Percentiles rank a stretch among this genome's conserved stretches.
Conservation (phyloP, 805 yeast species). For the Starmerella apis region DNA sequence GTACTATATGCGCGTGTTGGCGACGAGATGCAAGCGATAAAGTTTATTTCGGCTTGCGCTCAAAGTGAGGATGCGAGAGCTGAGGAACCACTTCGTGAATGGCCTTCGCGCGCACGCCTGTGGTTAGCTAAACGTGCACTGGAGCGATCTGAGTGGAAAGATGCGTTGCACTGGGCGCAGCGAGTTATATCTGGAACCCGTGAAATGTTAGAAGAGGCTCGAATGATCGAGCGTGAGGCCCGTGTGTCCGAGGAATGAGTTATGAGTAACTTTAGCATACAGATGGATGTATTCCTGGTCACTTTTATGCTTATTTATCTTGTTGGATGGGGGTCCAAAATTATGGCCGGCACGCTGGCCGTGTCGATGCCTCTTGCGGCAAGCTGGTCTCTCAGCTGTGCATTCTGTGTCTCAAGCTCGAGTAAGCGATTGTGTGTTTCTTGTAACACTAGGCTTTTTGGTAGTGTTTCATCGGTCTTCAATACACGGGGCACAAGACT, state of each 20-base stretch:
- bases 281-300: no score
- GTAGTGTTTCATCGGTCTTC: constrained; percentile 12
- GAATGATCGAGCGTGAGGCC: constrained; percentile 71
- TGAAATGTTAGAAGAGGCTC: constrained; percentile 62
- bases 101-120: constrained; percentile 53
- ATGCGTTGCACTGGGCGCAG: constrained; percentile 63
- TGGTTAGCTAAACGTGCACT: constrained; percentile 75
- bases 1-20: constrained; percentile 48
- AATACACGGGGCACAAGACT: constrained; percentile 30
- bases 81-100: constrained; percentile 16
- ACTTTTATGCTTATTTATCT: neutral
- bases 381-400: constrained; percentile 24
- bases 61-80: constrained; percentile 44
- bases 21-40: constrained; percentile 44
- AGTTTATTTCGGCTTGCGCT: constrained; percentile 56
- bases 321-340: constrained; percentile 1
- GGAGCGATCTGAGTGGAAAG: constrained; percentile 45
- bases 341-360: constrained; percentile 8
- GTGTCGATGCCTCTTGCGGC: constrained; percentile 21
- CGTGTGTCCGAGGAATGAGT: constrained; percentile 3
- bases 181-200: constrained; percentile 46
- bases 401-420: constrained; percentile 25
- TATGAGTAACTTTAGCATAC: no score
- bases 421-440: constrained; percentile 26
- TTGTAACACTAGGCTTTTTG: constrained; percentile 28